These are phyloP conservation scores for Plectosphaerella sp. DNA, from an alignment of 2,329 filamentous ascomycete genomes.

Conservation along the genomic window DNA sequence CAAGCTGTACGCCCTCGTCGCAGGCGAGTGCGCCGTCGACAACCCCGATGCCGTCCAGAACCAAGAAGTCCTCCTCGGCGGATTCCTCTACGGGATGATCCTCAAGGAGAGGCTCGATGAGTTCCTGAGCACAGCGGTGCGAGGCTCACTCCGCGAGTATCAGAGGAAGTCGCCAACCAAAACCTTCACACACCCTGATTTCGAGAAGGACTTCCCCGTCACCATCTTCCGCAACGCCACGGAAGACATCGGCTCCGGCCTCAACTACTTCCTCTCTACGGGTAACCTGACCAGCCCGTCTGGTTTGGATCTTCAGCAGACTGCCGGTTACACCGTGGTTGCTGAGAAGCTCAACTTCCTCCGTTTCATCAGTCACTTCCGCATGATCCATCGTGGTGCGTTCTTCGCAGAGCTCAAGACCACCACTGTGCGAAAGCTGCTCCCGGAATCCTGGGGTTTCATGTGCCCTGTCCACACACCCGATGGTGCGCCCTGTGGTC, in stretches of 20 bases:
- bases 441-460: constrained; percentile 98
- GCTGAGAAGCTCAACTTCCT: constrained; percentile 99
- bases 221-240: constrained; percentile 78
- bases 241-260: constrained; percentile 78
- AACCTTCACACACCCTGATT: constrained; percentile 72
- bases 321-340: constrained; percentile 91
- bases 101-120: constrained; percentile 93
- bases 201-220: constrained; percentile 72
- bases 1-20: constrained; percentile 89
- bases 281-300: constrained; percentile 90
- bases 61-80: constrained; percentile 89
- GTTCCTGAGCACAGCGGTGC: constrained; percentile 59
- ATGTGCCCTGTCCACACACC: constrained; percentile 96
- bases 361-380: constrained; percentile 97
- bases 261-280: constrained; percentile 96
- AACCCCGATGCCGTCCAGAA: constrained; percentile 97
- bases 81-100: constrained; percentile 91
- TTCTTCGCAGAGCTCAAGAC: constrained; percentile 99
- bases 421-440: constrained; percentile 88
- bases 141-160: constrained; percentile 52
- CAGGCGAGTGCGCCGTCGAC: constrained; percentile 87
- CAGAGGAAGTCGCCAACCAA: constrained; percentile 53
- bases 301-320: constrained; percentile 90
- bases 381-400: constrained; percentile 97
- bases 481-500: constrained; percentile 89